phyloP scores from a whole-genome alignment of 805 yeast genomes.

The Teunomyces tritomae region DNA sequence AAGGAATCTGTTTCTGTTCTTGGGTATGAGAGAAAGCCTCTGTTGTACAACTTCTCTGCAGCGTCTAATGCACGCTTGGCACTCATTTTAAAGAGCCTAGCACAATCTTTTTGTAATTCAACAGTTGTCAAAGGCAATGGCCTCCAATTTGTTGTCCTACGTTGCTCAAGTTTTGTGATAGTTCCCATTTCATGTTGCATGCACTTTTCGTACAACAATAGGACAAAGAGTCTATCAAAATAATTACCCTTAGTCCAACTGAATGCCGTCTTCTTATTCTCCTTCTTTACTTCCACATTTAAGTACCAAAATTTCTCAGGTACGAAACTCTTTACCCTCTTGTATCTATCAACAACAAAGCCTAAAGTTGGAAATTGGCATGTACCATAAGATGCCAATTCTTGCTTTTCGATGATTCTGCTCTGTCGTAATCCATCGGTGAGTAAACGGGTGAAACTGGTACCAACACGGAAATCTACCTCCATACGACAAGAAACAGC shows the following conservation, averaged over 20 bases:
- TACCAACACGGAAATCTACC: conserved; percentile 85
- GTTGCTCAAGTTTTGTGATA: conserved; percentile 49
- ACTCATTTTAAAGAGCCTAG: conserved; percentile 67
- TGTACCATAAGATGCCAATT: conserved; percentile 74
- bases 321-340: conserved; percentile 65
- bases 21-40: conserved; percentile 90
- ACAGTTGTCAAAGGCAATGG: conserved; percentile 95
- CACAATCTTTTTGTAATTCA: conserved; percentile 83
- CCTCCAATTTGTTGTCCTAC: conserved; percentile 71
- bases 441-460: conserved; percentile 79
- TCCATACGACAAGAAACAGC: conserved; percentile 89
- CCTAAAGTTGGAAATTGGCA: conserved; percentile 98
- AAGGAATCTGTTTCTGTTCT: conserved; percentile 95
- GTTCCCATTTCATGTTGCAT: conserved; percentile 48
- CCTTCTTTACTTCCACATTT: conserved; percentile 48
- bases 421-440: conserved; percentile 49
- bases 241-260: conserved; percentile 72
- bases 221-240: conserved; percentile 68
- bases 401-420: conserved; percentile 28
- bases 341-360: conserved; percentile 88
- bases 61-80: conserved; percentile 72
- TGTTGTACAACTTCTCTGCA: conserved; percentile 84
- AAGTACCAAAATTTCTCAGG: conserved; percentile 83
- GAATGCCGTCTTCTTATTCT: conserved; percentile 39
- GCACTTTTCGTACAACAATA: conserved; percentile 68